A percentile compares a stretch with the other conserved stretches of the same genome.
These are phyloP conservation scores for Conticribra guillardii DNA, from an alignment of 108 stramenopile genomes.

Conservation along the genomic window DNA sequence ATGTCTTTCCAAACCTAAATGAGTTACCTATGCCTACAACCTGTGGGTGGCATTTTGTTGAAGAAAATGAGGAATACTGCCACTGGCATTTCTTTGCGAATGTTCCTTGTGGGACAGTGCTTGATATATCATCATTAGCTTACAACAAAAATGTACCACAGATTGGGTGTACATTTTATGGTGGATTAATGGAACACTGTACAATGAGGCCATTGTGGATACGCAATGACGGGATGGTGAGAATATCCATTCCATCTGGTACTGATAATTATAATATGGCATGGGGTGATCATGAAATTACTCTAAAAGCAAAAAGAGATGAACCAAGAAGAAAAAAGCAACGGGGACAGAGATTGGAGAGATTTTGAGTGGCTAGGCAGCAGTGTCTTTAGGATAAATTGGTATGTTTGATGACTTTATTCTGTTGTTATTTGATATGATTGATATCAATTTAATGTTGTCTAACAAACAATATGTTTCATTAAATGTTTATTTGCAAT, in stretches of 20 bases:
- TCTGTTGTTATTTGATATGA: too few relatives aligned
- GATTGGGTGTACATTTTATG: background rate
- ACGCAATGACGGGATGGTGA: background rate
- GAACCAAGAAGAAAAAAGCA: too few relatives aligned
- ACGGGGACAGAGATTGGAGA: too few relatives aligned
- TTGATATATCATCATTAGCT: background rate
- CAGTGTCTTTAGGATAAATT: too few relatives aligned
- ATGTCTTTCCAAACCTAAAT: background rate
- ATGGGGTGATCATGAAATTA: background rate
- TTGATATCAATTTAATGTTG: too few relatives aligned
- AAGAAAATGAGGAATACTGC: background rate
- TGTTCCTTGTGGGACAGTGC: background rate
- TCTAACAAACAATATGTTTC: too few relatives aligned
- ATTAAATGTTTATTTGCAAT: too few relatives aligned
- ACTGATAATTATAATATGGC: background rate
- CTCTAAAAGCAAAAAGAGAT: too few relatives aligned
- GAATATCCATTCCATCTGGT: background rate
- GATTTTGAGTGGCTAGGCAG: too few relatives aligned
- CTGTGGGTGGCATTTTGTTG: background rate
- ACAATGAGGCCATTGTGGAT: background rate
- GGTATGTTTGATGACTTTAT: too few relatives aligned
- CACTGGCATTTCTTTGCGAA: background rate
- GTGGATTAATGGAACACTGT: background rate
- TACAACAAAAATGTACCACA: background rate
- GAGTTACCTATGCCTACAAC: background rate